Percentiles rank a stretch among this genome's conserved stretches.
These are phyloP conservation scores for Hanseniaspora hatyaiensis DNA, from an alignment of 805 yeast genomes.

Conservation along the genomic window DNA sequence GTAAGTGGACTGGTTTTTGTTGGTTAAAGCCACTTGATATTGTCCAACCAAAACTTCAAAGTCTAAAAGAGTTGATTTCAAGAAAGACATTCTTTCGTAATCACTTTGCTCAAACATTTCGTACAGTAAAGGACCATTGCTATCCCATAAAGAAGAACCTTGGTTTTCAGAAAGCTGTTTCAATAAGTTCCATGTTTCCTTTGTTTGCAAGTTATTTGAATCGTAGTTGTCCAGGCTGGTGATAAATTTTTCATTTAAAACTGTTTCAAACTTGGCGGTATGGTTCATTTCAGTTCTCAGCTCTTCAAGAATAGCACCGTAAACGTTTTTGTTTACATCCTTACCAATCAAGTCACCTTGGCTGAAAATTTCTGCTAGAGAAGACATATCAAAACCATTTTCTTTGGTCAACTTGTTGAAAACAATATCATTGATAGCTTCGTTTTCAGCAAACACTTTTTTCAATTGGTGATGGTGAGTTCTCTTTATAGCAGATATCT, in stretches of 20 bases:
- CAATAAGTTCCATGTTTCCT: conserved; percentile 40
- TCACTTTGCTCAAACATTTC: conserved; percentile 67
- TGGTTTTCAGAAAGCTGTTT: conserved; percentile 36
- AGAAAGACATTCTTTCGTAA: conserved; percentile 43
- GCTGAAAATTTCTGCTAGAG: conserved; percentile 36
- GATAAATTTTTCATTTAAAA: conserved; percentile 43
- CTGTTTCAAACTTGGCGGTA: conserved; percentile 36
- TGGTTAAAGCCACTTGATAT: conserved; percentile 8
- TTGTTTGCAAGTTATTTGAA: conserved; percentile 43
- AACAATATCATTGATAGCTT: conserved; percentile 30
- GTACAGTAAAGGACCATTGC: conserved; percentile 65
- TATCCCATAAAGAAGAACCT: conserved; percentile 51
- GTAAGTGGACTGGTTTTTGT: conserved; percentile 19
- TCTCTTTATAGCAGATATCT: conserved; percentile 39
- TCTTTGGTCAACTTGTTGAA: conserved; percentile 30
- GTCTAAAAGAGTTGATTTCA: conserved; percentile 56
- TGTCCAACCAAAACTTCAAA: conserved; percentile 26
- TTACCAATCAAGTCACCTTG: conserved; percentile 34
- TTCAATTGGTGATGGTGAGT: conserved; percentile 40
- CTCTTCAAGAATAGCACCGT: conserved; percentile 35
- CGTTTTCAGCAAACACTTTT: conserved; percentile 26
- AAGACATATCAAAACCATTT: conserved; percentile 38
- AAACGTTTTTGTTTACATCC: conserved; percentile 23
- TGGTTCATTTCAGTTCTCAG: conserved; percentile 39
- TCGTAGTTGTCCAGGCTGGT: conserved; percentile 43